Evolutionary conservation across 2,329 filamentous ascomycete species (phyloP).

Genomic region (Anisogramma anomala): DNA sequence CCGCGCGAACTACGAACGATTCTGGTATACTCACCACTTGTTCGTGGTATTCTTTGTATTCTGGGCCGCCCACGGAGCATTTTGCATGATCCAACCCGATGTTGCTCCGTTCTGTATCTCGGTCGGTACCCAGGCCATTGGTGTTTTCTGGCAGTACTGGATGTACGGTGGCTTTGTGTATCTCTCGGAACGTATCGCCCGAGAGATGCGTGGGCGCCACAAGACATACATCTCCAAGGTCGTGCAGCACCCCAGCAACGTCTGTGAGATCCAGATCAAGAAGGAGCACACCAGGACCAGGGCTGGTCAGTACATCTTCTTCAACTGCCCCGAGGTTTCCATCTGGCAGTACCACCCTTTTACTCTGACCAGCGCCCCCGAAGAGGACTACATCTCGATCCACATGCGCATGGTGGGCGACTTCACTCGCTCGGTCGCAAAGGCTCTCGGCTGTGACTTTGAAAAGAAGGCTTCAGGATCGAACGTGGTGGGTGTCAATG

Average conservation of each 20-base stretch:
- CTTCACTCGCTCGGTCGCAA: conserved; percentile 61
- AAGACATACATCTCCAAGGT: conserved; percentile 83
- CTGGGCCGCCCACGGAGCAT: conserved; percentile 81
- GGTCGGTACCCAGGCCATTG: conserved; percentile 51
- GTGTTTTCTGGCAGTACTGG: conserved; percentile 86
- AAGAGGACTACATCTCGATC: conserved; percentile 83
- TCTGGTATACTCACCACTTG: conserved; percentile 85
- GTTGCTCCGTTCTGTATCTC: conserved; percentile 66
- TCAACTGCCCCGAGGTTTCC: conserved; percentile 76
- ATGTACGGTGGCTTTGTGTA: conserved; percentile 72
- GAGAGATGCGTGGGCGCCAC: conserved; percentile 68
- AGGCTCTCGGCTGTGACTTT: conserved; percentile 64
- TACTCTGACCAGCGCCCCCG: conserved; percentile 73
- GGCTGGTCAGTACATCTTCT: conserved; percentile 79
- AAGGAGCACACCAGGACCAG: conserved; percentile 74
- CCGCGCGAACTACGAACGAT: conserved; percentile 74
- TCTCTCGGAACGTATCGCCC: conserved; percentile 64
- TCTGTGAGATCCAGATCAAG: conserved; percentile 86
- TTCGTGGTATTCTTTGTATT: conserved; percentile 84
- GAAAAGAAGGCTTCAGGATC: conserved; percentile 48
- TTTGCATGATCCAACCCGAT: conserved; percentile 84
- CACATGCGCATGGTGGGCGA: conserved; percentile 76
- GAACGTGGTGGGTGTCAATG: conserved; percentile 58
- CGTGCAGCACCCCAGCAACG: conserved; percentile 78
- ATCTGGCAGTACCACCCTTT: conserved; percentile 86